A percentile compares a stretch with the other conserved stretches of the same genome.
Conservation (phyloP, 352 stramenopile genomes). For the Phytophthora chlamydospora region DNA sequence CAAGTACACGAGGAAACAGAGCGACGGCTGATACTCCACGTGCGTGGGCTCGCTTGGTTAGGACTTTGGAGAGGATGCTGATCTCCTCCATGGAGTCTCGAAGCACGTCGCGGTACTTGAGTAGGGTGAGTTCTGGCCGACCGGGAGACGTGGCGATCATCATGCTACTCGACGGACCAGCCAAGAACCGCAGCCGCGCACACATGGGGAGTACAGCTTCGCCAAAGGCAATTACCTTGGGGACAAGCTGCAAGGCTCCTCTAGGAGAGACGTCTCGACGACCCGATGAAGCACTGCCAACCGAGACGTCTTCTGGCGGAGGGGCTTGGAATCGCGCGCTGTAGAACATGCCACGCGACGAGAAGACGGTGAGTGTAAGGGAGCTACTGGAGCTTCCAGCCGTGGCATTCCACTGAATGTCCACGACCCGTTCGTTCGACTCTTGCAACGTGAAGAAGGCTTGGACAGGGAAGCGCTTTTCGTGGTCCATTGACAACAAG, state of each 20-base stretch:
- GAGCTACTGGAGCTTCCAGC: slow-evolving; percentile 32
- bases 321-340: slow-evolving; percentile 43
- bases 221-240: slow-evolving; percentile 55
- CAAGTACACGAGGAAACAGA: slow-evolving; percentile 46
- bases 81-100: slow-evolving; percentile 57
- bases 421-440: slow-evolving; percentile 48
- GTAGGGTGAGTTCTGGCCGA: slow-evolving; percentile 46
- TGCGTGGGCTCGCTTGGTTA: slow-evolving; percentile 59
- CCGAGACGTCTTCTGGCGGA: slow-evolving; percentile 24
- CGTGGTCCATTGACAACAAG: slow-evolving; percentile 71
- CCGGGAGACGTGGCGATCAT: slow-evolving; percentile 52
- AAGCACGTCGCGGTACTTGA: slow-evolving; percentile 63
- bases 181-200: slow-evolving; percentile 48
- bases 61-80: slow-evolving; percentile 53
- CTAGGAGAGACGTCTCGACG: slow-evolving; percentile 24
- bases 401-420: slow-evolving; percentile 64
- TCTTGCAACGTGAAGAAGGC: slow-evolving; percentile 55
- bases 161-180: slow-evolving; percentile 49
- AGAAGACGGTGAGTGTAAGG: slow-evolving; percentile 64
- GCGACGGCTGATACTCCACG: slow-evolving; percentile 60
- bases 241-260: slow-evolving; percentile 34
- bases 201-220: slow-evolving; percentile 51
- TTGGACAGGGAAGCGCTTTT: slow-evolving; percentile 68
- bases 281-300: slow-evolving; percentile 16
- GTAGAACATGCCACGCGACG: slow-evolving; percentile 58